phyloP scores from a whole-genome alignment of 2,329 filamentous ascomycete species.

The Periconia macrospinosa region DNA sequence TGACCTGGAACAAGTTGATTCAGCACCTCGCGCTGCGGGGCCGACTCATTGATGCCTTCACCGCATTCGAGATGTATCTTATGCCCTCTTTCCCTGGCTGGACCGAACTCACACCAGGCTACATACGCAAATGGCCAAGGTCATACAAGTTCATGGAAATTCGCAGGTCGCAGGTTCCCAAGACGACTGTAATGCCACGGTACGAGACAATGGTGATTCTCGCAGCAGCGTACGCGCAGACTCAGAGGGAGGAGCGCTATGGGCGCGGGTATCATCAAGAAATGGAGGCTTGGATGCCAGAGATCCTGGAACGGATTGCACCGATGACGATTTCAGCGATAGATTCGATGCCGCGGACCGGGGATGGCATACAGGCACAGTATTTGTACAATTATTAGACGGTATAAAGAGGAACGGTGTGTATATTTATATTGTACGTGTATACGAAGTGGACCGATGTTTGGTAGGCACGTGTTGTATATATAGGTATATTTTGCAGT shows the following conservation, averaged over 20 bases:
- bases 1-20: conserved; percentile 80
- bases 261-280: conserved; percentile 26
- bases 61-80: conserved; percentile 72
- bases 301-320: conserved; percentile 37
- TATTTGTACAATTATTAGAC: conserved; percentile 16
- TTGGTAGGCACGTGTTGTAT: too few species aligned
- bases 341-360: conserved; percentile 47
- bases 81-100: conserved; percentile 82
- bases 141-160: conserved; percentile 35
- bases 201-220: conserved; percentile 50
- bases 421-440: neutral
- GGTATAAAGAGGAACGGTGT: neutral
- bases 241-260: conserved; percentile 39
- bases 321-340: conserved; percentile 47
- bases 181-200: conserved; percentile 37
- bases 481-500: too few species aligned
- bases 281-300: conserved; percentile 21
- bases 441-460: neutral
- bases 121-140: conserved; percentile 20
- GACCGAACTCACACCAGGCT: conserved; percentile 40
- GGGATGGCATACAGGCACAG: conserved; percentile 33
- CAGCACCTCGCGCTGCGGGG: conserved; percentile 65
- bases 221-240: conserved; percentile 38
- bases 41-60: conserved; percentile 68
- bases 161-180: conserved; percentile 26